phyloP scores from a whole-genome alignment of 371 early-diverging fungal species.

The Rhizomucor pusillus region DNA sequence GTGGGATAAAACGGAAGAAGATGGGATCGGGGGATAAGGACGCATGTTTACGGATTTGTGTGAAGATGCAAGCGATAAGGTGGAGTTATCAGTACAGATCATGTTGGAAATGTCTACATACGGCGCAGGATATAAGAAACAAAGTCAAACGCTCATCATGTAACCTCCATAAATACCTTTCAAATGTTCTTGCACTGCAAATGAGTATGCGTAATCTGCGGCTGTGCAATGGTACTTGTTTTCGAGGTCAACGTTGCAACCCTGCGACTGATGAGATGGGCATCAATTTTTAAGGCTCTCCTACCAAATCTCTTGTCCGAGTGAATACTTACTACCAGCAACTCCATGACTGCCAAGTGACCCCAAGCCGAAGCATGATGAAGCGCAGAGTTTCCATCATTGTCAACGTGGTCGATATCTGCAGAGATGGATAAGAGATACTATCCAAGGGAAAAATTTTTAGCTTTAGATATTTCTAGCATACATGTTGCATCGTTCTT shows the following conservation, averaged over 20 bases:
- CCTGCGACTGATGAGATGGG: constrained; percentile 29
- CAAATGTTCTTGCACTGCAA: constrained; percentile 37
- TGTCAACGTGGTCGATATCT: constrained; percentile 52
- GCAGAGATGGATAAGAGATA: constrained; percentile 44
- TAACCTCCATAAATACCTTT: constrained; percentile 21
- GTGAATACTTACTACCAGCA: constrained; percentile 32
- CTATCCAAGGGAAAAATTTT: constrained; percentile 14
- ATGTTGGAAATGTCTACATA: constrained; percentile 40
- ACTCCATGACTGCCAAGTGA: constrained; percentile 43
- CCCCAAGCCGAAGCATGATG: constrained; percentile 56
- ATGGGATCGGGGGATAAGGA: constrained; percentile 34
- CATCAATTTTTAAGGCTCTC: not conserved
- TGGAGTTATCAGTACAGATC: constrained; percentile 34
- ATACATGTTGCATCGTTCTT: constrained; percentile 1
- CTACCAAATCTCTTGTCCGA: not conserved
- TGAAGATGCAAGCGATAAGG: constrained; percentile 31
- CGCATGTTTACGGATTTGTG: constrained; percentile 21
- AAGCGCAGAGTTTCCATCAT: constrained; percentile 50
- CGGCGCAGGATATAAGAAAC: too few relatives aligned
- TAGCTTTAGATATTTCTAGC: not conserved
- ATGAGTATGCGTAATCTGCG: constrained; percentile 45
- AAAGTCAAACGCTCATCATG: too few relatives aligned
- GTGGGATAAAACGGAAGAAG: constrained; percentile 20
- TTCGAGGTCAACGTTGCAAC: constrained; percentile 46
- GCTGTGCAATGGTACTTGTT: constrained; percentile 38